Percentiles rank a stretch among this genome's conserved stretches.
Conservation (phyloP, 331 rosid genomes). For the Malus hybrid region DNA sequence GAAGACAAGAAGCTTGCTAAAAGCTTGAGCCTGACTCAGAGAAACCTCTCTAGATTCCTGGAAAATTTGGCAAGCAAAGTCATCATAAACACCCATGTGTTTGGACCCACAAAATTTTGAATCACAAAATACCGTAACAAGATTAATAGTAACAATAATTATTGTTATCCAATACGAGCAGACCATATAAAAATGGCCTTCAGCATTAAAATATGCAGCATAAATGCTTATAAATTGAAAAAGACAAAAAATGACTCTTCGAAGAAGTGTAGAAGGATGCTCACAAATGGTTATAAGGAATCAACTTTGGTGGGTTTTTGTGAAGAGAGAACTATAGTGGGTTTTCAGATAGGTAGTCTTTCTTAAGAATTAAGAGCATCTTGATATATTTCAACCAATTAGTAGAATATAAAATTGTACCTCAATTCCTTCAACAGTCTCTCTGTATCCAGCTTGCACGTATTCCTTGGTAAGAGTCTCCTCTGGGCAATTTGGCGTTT, state of each 20-base stretch:
- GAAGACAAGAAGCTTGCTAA: constrained; percentile 50
- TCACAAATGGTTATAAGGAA: background rate
- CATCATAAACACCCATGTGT: constrained; percentile 18
- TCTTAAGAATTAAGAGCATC: background rate
- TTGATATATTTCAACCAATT: background rate
- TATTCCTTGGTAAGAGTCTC: constrained; percentile 88
- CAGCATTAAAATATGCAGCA: background rate
- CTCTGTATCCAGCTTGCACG: constrained; percentile 74
- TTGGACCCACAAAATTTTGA: background rate
- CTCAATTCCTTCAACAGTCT: constrained; percentile 95
- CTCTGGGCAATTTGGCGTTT: constrained; percentile 85
- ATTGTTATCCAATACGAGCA: background rate
- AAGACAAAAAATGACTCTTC: background rate
- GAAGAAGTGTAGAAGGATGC: background rate
- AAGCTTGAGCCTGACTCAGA: constrained; percentile 45
- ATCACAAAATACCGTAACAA: background rate
- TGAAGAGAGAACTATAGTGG: background rate
- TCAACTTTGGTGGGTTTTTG: background rate
- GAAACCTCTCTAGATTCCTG: constrained; percentile 87
- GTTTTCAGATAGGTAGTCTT: background rate
- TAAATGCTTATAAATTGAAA: background rate
- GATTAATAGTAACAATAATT: background rate
- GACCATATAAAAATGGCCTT: background rate
- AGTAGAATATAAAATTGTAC: constrained; percentile 25
- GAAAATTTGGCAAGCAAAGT: constrained; percentile 24